Evolutionary conservation across 768 basidiomycete species (phyloP).

Genomic region (Leccinum ochraceum): DNA sequence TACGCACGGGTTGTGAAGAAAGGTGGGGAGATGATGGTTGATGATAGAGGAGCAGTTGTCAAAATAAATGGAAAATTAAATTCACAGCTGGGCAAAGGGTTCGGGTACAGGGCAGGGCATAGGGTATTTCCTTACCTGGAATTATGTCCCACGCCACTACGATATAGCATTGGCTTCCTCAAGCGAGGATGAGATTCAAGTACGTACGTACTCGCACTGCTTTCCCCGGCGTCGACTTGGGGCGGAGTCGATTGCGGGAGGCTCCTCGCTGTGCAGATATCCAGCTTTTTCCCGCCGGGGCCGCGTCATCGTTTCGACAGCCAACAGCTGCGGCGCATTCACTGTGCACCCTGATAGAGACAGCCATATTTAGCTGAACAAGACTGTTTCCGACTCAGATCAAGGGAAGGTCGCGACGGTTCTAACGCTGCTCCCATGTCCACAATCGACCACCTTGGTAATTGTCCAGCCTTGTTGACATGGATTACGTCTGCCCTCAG

Average conservation of each 20-base stretch:
- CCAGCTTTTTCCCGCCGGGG: background rate
- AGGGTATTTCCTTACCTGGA: constrained; percentile 31
- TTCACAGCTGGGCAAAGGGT: constrained; percentile 75
- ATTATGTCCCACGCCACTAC: constrained; percentile 27
- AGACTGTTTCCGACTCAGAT: constrained; percentile 7
- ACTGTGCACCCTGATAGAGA: background rate
- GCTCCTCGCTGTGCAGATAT: background rate
- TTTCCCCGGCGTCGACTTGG: background rate
- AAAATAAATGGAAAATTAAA: constrained; percentile 61
- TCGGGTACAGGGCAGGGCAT: constrained; percentile 46
- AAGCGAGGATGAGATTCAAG: constrained; percentile 10
- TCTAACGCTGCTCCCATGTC: constrained; percentile 1
- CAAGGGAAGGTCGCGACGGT: constrained; percentile 2
- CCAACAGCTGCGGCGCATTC: background rate
- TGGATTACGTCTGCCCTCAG: constrained; percentile 19
- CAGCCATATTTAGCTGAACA: constrained; percentile 12
- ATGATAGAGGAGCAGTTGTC: constrained; percentile 28
- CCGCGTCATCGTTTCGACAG: background rate
- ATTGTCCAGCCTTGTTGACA: constrained; percentile 23
- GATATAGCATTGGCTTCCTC: constrained; percentile 9
- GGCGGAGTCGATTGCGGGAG: constrained; percentile 1
- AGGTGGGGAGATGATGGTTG: constrained; percentile 26
- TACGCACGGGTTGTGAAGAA: constrained; percentile 45
- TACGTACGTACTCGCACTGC: background rate
- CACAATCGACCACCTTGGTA: constrained; percentile 10